Conservation (phyloP, 345 rosid species). For the Mercurialis annua region DNA sequence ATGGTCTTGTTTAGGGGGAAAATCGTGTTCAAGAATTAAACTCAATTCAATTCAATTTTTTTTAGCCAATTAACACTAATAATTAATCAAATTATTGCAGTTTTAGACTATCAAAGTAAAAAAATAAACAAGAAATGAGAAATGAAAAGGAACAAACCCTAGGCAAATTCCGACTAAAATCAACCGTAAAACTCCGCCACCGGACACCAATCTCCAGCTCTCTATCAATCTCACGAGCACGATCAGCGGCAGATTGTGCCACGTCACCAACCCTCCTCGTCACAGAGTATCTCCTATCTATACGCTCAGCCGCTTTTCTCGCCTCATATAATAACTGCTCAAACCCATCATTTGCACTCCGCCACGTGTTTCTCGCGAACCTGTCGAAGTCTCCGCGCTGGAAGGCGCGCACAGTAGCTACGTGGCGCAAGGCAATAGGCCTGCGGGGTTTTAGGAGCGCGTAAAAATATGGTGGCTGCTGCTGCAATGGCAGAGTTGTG, state of each 20-base stretch:
- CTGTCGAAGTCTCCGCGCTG: conserved; percentile 45
- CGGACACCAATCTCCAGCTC: conserved; percentile 61
- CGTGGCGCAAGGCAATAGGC: neutral
- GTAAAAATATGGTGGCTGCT: neutral
- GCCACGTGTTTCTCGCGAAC: conserved; percentile 71
- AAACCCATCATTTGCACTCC: conserved; percentile 75
- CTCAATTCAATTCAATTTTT: too few relatives aligned
- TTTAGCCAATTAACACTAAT: too few relatives aligned
- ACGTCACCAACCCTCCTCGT: conserved; percentile 57
- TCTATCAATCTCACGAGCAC: conserved; percentile 76
- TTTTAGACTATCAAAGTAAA: too few relatives aligned
- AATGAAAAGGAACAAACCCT: conserved; percentile 44
- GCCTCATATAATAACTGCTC: conserved; percentile 81
- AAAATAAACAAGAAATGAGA: too few relatives aligned
- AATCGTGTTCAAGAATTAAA: too few relatives aligned
- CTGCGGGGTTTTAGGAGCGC: neutral
- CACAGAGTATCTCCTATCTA: conserved; percentile 74
- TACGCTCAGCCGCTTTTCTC: conserved; percentile 72
- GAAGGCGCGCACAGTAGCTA: conserved; percentile 32
- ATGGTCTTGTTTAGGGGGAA: too few relatives aligned
- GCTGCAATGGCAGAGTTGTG: conserved; percentile 7
- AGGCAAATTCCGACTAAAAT: conserved; percentile 77
- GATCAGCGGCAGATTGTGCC: conserved; percentile 52
- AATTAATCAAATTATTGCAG: too few relatives aligned
- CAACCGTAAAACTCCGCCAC: conserved; percentile 60